Evolutionary conservation across 1,139 yeast genomes (phyloP).

Genomic region (Debaryomyces sp.): DNA sequence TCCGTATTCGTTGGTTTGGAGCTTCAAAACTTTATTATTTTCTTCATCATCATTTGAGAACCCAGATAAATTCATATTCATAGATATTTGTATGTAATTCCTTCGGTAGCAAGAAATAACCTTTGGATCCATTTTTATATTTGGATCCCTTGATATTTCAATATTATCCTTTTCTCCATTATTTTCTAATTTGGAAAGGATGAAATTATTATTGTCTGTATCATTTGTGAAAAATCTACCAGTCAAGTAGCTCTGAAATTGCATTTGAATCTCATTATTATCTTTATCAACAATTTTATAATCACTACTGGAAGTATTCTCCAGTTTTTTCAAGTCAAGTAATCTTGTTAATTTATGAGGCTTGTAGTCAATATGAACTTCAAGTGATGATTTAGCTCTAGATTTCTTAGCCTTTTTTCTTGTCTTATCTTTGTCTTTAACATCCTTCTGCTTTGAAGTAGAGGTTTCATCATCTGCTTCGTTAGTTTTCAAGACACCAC

Average conservation of each 20-base stretch:
- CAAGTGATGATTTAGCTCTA: constrained; percentile 13
- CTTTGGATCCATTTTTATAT: constrained; percentile 29
- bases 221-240: constrained; percentile 50
- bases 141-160: neutral
- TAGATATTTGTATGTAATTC: constrained; percentile 43
- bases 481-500: neutral
- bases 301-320: constrained; percentile 19
- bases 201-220: constrained; percentile 42
- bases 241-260: constrained; percentile 42
- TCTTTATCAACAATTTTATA: constrained; percentile 36
- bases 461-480: neutral
- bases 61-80: constrained; percentile 40
- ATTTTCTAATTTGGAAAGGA: constrained; percentile 24
- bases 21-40: constrained; percentile 31
- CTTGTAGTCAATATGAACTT: constrained; percentile 28
- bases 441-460: neutral
- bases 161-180: constrained; percentile 7
- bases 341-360: constrained; percentile 29
- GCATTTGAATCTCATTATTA: constrained; percentile 27
- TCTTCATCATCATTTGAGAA: constrained; percentile 18
- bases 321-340: constrained; percentile 32
- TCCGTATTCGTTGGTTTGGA: constrained; percentile 40
- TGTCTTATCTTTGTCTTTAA: neutral
- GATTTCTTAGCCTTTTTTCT: constrained; percentile 16
- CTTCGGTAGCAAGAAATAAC: constrained; percentile 51